Percentiles rank a stretch among this genome's conserved stretches.
phyloP scores from a whole-genome alignment of 352 stramenopile genomes.

The Phytophthora fragariaefolia region DNA sequence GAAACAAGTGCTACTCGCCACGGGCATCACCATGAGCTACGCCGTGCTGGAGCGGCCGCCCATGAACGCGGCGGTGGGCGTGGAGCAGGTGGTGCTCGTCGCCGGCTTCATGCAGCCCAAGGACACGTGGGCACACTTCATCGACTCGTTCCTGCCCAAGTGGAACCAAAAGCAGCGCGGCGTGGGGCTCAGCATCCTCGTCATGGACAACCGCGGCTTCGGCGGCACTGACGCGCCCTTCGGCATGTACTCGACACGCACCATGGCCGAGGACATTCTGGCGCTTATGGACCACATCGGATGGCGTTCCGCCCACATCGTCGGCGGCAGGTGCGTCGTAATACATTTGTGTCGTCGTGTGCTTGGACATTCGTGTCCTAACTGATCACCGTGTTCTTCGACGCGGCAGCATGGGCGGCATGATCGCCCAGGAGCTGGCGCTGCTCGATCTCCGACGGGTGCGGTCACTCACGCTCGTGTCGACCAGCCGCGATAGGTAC shows the following conservation, averaged over 20 bases:
- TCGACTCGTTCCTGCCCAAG: conserved; percentile 53
- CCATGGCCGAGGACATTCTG: conserved; percentile 65
- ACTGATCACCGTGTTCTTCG: conserved; percentile 6
- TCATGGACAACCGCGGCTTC: conserved; percentile 67
- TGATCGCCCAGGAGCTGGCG: conserved; percentile 67
- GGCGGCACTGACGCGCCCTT: conserved; percentile 51
- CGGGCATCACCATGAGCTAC: conserved; percentile 62
- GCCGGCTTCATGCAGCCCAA: conserved; percentile 64
- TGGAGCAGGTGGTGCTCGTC: conserved; percentile 59
- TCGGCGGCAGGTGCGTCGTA: conserved; percentile 45
- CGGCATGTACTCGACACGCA: conserved; percentile 58
- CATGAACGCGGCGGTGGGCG: conserved; percentile 34
- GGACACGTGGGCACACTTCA: conserved; percentile 59
- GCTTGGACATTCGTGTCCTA: background rate
- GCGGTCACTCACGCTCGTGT: conserved; percentile 57
- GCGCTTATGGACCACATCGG: conserved; percentile 65
- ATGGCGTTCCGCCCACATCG: conserved; percentile 52
- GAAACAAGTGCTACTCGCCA: conserved; percentile 35
- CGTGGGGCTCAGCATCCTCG: conserved; percentile 52
- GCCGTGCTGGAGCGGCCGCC: conserved; percentile 38
- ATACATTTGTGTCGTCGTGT: background rate
- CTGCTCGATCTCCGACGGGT: conserved; percentile 51
- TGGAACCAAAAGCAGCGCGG: conserved; percentile 38
- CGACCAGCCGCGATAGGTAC: conserved; percentile 59
- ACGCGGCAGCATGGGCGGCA: conserved; percentile 52